Base-by-base conservation (phyloP, 257 asterid species). In the Lithospermum erythrorhizon region DNA sequence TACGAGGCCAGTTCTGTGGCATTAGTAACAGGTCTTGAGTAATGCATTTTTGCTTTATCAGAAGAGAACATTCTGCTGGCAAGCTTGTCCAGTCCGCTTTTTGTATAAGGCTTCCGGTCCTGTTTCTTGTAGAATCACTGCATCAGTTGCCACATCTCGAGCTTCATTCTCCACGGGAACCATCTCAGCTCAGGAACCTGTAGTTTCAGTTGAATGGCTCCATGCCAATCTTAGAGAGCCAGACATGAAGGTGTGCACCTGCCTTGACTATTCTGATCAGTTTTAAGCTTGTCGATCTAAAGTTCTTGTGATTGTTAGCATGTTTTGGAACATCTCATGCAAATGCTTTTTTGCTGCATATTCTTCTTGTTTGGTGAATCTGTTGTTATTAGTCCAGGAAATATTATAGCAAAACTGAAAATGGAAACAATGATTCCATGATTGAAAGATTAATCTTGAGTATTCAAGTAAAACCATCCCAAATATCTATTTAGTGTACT, bases 121-220 rank as follows among this genome's bases (percentile, higher is more conserved):
- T 32, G 30, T 76, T 64, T 54, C 70, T n/a, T 61, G 75, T 65
- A 70, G 73, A 79, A 73, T 83, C 79, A 76, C 78, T 73, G 83
- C 97, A 30, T 62, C 96, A 23, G 78, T 75, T 14, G 81, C 77
- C 64, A 72, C 81, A 53, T 81, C 87, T 11, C 85, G 71, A 69
- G 71, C 79, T 70, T 78, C 87, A 24, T 85, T 66, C 76, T 79
- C 95, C 30, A 62, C 70, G 75, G 70, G 65, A 11, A 68, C 94
- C 65, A 56, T 81, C 66, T 68, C 82, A 21, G 58, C 76, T 22
- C 75, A 57, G 22, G 91, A 89, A 64, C 88, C 99, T 68, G 96
- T 86, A 67, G 97, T 86, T 68, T 89, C 99, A 10, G 99, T 81
- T 61, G 96, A 86, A 27, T 93, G 99, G 97, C 96, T 93, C 63